Evolutionary conservation across 441 rosid genomes (phyloP).

Genomic region (Adansonia madagascariensis): DNA sequence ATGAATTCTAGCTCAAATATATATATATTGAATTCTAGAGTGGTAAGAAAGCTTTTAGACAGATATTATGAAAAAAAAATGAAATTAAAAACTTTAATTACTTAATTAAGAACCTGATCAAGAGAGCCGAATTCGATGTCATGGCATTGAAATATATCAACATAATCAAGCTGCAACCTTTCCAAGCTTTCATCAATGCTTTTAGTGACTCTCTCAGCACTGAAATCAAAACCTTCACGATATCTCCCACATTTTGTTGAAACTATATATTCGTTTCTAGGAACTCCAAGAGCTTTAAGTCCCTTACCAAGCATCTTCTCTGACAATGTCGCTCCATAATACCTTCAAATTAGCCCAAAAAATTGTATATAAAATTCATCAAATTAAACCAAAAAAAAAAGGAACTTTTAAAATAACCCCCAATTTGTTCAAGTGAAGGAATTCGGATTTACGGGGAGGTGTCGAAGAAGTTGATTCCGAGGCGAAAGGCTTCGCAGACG

Average conservation of each 20-base stretch:
- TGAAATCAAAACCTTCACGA: constrained; percentile 76
- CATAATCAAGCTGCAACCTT: constrained; percentile 78
- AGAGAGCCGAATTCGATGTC: constrained; percentile 65
- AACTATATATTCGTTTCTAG: constrained; percentile 74
- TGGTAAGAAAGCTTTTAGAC: background rate
- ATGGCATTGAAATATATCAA: constrained; percentile 90
- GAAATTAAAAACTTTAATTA: background rate
- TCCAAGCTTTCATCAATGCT: constrained; percentile 88
- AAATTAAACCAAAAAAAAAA: background rate
- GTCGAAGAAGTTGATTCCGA: constrained; percentile 92
- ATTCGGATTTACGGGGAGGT: constrained; percentile 77
- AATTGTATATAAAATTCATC: background rate
- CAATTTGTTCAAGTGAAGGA: background rate
- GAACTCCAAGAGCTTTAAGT: constrained; percentile 74
- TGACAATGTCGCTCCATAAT: constrained; percentile 82
- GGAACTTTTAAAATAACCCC: background rate
- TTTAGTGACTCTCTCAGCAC: constrained; percentile 80
- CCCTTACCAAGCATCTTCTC: constrained; percentile 92
- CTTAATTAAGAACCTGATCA: constrained; percentile 43
- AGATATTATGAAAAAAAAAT: background rate
- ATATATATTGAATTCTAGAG: no score
- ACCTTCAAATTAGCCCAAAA: constrained; percentile 43
- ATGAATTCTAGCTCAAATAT: background rate
- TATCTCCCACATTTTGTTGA: constrained; percentile 92
- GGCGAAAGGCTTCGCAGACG: constrained; percentile 74